Evolutionary conservation across 2,329 filamentous ascomycete genomes (phyloP).

Genomic region (Colletotrichum sp.): DNA sequence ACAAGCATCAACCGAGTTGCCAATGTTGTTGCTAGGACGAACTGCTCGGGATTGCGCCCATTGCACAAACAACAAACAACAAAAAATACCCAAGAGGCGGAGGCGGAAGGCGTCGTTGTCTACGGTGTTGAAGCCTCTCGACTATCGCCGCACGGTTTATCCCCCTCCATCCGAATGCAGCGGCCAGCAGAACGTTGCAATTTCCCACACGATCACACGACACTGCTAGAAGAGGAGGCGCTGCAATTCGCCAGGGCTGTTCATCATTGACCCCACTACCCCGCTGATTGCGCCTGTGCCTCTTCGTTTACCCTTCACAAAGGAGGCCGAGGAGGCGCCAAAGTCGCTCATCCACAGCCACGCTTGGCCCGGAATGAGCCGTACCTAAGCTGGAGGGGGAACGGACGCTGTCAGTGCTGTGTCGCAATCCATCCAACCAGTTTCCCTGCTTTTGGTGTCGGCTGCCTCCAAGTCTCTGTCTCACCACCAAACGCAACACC

Average conservation of each 20-base stretch:
- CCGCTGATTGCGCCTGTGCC: slow-evolving; percentile 11
- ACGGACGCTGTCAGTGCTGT: background rate
- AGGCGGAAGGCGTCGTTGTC: background rate
- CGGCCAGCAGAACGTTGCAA: background rate
- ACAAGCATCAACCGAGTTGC: background rate
- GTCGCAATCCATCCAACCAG: background rate
- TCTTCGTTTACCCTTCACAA: slow-evolving; percentile 6
- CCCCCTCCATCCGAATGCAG: background rate
- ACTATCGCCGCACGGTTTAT: background rate
- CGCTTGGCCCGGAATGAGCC: background rate
- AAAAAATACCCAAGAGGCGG: background rate
- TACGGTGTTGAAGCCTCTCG: background rate
- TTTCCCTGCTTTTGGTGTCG: background rate
- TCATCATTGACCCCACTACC: slow-evolving; percentile 5
- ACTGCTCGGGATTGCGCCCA: background rate
- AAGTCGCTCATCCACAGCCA: slow-evolving; percentile 10
- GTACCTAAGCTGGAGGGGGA: background rate
- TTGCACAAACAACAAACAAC: background rate
- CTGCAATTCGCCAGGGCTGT: background rate
- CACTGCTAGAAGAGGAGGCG: background rate
- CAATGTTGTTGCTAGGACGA: background rate
- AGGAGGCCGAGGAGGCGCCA: slow-evolving; percentile 4
- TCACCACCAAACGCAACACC: background rate
- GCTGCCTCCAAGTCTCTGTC: background rate
- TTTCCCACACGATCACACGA: background rate